These are phyloP conservation scores for Cenchrus fungigraminus DNA, from an alignment of 176 grass and related monocot genomes.

Conservation along the genomic window DNA sequence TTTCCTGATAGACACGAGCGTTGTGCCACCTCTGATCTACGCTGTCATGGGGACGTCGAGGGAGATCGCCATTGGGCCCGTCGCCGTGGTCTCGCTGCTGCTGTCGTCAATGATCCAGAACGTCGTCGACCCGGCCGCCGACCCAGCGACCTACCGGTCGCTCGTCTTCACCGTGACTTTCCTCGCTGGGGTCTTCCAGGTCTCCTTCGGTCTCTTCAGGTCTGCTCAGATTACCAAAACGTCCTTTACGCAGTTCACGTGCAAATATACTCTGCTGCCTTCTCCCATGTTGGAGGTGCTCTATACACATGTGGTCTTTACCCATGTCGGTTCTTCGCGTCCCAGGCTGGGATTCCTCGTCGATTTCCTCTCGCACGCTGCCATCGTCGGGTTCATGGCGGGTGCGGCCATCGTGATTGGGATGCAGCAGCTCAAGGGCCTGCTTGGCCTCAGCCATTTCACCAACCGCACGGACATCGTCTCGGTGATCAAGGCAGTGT, in stretches of 20 bases:
- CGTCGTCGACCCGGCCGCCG: conserved; percentile 69
- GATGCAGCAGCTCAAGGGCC: conserved; percentile 89
- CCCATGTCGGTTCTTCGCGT: neutral
- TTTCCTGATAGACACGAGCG: conserved; percentile 67
- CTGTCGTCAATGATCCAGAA: conserved; percentile 92
- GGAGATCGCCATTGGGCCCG: conserved; percentile 90
- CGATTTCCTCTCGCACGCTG: conserved; percentile 90
- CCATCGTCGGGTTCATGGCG: conserved; percentile 93
- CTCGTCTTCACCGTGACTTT: conserved; percentile 90
- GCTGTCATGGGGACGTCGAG: conserved; percentile 88
- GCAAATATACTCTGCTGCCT: conserved; percentile 20
- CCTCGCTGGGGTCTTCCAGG: conserved; percentile 83
- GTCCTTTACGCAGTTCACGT: neutral
- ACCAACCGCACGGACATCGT: conserved; percentile 87
- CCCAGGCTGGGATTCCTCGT: conserved; percentile 85
- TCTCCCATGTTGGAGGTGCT: no score
- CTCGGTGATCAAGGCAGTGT: conserved; percentile 72
- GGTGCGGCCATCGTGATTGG: conserved; percentile 93
- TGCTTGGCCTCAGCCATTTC: conserved; percentile 77
- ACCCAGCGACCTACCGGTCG: conserved; percentile 65
- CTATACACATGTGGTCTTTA: neutral
- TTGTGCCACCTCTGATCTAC: conserved; percentile 90
- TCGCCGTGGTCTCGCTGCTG: conserved; percentile 94
- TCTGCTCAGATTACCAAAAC: neutral
- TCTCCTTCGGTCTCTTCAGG: conserved; percentile 88